Base-by-base conservation (phyloP, 2,329 filamentous ascomycete species). In the Nigrospora oryzae region DNA sequence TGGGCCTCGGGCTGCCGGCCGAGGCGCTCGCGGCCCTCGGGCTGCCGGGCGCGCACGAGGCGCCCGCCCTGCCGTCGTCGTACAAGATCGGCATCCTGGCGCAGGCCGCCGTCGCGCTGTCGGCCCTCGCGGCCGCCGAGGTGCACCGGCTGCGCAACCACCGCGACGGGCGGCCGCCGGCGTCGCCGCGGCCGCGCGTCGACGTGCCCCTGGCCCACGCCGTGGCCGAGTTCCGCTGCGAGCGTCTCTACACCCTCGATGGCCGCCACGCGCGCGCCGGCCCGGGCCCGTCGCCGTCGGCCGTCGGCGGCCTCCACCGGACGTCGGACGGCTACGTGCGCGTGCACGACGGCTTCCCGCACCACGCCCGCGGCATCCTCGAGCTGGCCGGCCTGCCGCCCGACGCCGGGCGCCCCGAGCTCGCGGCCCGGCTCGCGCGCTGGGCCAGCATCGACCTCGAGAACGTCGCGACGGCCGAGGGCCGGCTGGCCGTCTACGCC, bases 71-170 rank as follows among this genome's bases (percentile, higher is more conserved):
- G 1, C 67, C 68, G 1, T 79, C 73, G 1, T 79, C 75, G 0
- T 79, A 71, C 63, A 77, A 75, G 46, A 66, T 80, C 13, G 71
- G 66, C 0, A 60, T 71, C 34, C 59, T 81, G 0, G 75, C 75
- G 0, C 75, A 79, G 51, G 62, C 67, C 11, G 64, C 69, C 1
- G 75, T 81, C 23, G 71, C 66, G 0, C 53, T 75, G 0, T 72
- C 76, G 0, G 71, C 71, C 0, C 60, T 81, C 0, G 55, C 67
- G 0, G 75, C 76, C 2, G 66, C 74, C 0, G 61, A 72, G 10
- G 54, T 77, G 12, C 60, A 70, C 46, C 59, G 69, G 2, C 34
- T 56, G 1, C 62, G 66, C 3, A 59, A 62, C 10, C 5, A 43
- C 6, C 23, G 8, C n/a, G n/a, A n/a, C n/a, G n/a, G n/a, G n/a